A percentile compares a stretch with the other conserved stretches of the same genome.
Conservation (phyloP, 2,329 filamentous ascomycete species). For the Drechslerella stenobrocha region DNA sequence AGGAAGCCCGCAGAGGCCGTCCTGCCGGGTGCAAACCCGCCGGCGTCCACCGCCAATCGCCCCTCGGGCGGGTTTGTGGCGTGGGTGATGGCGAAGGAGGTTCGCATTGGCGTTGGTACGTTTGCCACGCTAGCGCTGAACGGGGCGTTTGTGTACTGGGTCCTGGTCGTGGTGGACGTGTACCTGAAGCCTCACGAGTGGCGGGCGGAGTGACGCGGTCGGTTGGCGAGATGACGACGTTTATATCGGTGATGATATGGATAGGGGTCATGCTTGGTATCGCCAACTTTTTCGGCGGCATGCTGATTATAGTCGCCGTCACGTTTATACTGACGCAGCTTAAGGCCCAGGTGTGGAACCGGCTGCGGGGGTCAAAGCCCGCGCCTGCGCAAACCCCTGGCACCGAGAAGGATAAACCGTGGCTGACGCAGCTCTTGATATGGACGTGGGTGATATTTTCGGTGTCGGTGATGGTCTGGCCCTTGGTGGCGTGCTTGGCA, state of each 20-base stretch:
- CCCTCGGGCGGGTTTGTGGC: too few species aligned
- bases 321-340: too few species aligned
- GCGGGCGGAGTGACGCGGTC: neutral
- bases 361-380: too few species aligned
- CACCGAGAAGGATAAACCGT: neutral
- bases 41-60: too few species aligned
- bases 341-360: neutral
- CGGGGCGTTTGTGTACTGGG: slow-evolving; percentile 23
- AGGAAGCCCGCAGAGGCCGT: too few species aligned
- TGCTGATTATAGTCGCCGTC: neutral
- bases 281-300: slow-evolving; percentile 15
- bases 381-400: too few species aligned
- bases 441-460: neutral
- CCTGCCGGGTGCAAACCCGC: too few species aligned
- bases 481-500: slow-evolving; percentile 23
- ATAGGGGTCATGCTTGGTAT: slow-evolving; percentile 32
- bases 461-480: slow-evolving; percentile 19
- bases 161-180: slow-evolving; percentile 21
- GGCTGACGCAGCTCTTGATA: neutral
- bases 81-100: too few species aligned
- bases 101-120: too few species aligned
- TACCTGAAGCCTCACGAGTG: slow-evolving; percentile 26
- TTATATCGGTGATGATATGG: slow-evolving; percentile 29
- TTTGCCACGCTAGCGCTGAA: slow-evolving; percentile 22
- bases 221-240: slow-evolving; percentile 10